Conservation (phyloP, 2,329 filamentous ascomycete species). For the Fusarium temperatum region DNA sequence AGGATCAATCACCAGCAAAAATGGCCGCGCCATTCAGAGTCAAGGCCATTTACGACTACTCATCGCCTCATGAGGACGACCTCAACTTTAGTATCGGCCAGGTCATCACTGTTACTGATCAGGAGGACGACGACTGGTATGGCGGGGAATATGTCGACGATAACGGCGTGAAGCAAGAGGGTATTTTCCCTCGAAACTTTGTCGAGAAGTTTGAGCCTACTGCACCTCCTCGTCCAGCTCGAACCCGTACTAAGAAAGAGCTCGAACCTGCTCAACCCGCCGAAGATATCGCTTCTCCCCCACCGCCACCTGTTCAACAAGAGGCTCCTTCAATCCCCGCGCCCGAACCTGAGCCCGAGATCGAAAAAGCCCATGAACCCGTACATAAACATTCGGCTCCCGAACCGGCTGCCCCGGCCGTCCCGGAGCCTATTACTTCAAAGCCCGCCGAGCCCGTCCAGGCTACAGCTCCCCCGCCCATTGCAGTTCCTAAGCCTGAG, state of each 20-base stretch:
- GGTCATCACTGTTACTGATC: slow-evolving; percentile 91
- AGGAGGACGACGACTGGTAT: slow-evolving; percentile 96
- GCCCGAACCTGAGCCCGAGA: slow-evolving; percentile 51
- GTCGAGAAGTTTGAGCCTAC: slow-evolving; percentile 95
- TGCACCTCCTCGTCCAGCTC: slow-evolving; percentile 84
- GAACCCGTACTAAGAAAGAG: slow-evolving; percentile 74
- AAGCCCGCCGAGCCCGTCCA: slow-evolving; percentile 50
- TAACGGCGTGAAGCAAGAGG: slow-evolving; percentile 77
- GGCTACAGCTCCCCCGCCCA: slow-evolving; percentile 37
- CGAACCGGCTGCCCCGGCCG: slow-evolving; percentile 47
- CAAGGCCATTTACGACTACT: slow-evolving; percentile 95
- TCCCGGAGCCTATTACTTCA: slow-evolving; percentile 36
- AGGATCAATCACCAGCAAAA: slow-evolving; percentile 48
- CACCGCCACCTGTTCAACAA: slow-evolving; percentile 45
- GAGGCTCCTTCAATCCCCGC: slow-evolving; percentile 46
- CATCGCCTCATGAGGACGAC: slow-evolving; percentile 93
- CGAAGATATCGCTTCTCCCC: slow-evolving; percentile 49
- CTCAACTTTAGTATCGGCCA: slow-evolving; percentile 86
- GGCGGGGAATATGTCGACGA: slow-evolving; percentile 85
- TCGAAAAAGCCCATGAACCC: slow-evolving; percentile 48
- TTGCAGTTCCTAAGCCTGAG: slow-evolving; percentile 46
- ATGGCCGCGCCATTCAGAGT: slow-evolving; percentile 90
- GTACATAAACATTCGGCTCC: slow-evolving; percentile 46
- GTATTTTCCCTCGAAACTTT: slow-evolving; percentile 96
- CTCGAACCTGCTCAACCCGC: slow-evolving; percentile 48